phyloP scores from a whole-genome alignment of 2,329 filamentous ascomycete species.

The Diaporthe vexans region DNA sequence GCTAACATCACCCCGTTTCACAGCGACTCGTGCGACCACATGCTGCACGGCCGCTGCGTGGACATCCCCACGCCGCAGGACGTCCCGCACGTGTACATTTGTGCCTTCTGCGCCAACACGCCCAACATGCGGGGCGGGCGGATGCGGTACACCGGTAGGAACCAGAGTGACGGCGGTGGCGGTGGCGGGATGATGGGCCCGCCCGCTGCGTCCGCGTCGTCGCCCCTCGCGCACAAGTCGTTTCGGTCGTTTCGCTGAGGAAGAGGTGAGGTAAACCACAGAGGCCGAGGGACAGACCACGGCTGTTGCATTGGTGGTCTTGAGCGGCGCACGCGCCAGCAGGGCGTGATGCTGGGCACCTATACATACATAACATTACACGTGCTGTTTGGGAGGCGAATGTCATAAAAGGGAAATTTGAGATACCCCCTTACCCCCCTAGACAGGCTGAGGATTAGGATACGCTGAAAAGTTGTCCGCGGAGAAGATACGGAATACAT shows the following conservation, averaged over 20 bases:
- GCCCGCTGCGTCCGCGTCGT: slow-evolving; percentile 48
- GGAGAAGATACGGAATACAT: slow-evolving; percentile 10
- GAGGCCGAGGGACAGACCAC: not conserved
- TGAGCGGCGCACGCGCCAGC: not conserved
- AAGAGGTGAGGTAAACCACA: not conserved
- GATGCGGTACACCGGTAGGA: slow-evolving; percentile 59
- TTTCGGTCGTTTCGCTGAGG: slow-evolving; percentile 60
- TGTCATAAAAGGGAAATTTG: slow-evolving; percentile 25
- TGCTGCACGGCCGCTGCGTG: slow-evolving; percentile 74
- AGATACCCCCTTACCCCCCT: slow-evolving; percentile 33
- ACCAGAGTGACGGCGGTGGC: not conserved
- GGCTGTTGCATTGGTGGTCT: not conserved
- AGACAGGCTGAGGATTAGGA: slow-evolving; percentile 39
- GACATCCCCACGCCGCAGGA: slow-evolving; percentile 65
- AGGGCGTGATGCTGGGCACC: not conserved
- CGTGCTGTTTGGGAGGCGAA: slow-evolving; percentile 21
- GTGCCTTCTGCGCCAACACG: slow-evolving; percentile 73
- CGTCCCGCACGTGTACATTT: slow-evolving; percentile 73
- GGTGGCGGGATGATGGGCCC: slow-evolving; percentile 41
- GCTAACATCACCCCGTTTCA: slow-evolving; percentile 29
- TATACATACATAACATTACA: not conserved
- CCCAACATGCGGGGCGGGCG: slow-evolving; percentile 66
- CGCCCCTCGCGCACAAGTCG: slow-evolving; percentile 61
- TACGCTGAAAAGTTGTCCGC: slow-evolving; percentile 8
- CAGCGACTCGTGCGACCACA: slow-evolving; percentile 76